A percentile compares a stretch with the other conserved stretches of the same genome.
phyloP scores from a whole-genome alignment of 2,329 filamentous ascomycete species.

The Aspergillus vadensis region DNA sequence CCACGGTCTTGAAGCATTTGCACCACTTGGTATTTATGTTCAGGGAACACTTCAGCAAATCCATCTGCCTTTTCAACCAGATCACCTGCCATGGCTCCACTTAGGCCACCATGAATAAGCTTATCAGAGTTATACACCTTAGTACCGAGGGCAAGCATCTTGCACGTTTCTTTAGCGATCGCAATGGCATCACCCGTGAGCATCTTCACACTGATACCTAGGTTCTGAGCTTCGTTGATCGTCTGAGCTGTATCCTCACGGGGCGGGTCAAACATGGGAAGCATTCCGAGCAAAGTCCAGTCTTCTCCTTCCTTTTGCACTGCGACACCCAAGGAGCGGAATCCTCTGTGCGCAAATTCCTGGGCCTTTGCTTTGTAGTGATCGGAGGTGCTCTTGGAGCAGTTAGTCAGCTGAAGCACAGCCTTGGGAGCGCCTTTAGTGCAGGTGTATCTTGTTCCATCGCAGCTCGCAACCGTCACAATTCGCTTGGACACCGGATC shows the following conservation, averaged over 20 bases:
- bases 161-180: slow-evolving; percentile 80
- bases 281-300: slow-evolving; percentile 73
- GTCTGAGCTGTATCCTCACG: slow-evolving; percentile 78
- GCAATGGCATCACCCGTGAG: slow-evolving; percentile 77
- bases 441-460: slow-evolving; percentile 70
- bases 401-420: slow-evolving; percentile 68
- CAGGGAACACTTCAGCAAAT: slow-evolving; percentile 73
- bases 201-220: slow-evolving; percentile 79
- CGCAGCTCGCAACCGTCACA: slow-evolving; percentile 67
- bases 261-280: slow-evolving; percentile 79
- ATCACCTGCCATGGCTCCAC: slow-evolving; percentile 72
- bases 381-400: slow-evolving; percentile 63
- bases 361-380: slow-evolving; percentile 71
- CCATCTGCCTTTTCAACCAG: slow-evolving; percentile 74
- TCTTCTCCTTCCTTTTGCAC: slow-evolving; percentile 74
- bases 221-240: slow-evolving; percentile 72
- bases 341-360: slow-evolving; percentile 76
- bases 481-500: slow-evolving; percentile 81
- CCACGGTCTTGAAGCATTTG: slow-evolving; percentile 74
- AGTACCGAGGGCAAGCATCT: slow-evolving; percentile 75
- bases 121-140: slow-evolving; percentile 81
- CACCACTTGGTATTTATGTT: slow-evolving; percentile 75
- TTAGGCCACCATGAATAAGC: slow-evolving; percentile 73
- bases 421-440: slow-evolving; percentile 78
- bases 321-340: slow-evolving; percentile 76